These are phyloP conservation scores for Volutella citrinella DNA, from an alignment of 2,329 filamentous ascomycete genomes.

Conservation along the genomic window DNA sequence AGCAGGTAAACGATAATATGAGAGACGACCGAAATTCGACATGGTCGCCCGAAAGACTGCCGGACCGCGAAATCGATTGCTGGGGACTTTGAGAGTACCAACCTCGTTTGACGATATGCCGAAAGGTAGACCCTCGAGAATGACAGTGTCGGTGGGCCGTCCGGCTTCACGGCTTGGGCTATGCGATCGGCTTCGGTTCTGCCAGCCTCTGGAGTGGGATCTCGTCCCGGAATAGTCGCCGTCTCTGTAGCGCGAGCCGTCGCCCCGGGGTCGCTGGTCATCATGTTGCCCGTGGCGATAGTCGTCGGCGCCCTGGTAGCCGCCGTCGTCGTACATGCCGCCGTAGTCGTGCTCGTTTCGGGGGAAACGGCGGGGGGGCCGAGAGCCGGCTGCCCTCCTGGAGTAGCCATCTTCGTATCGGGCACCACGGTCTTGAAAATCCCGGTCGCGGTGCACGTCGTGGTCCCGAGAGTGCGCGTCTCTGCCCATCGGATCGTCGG, in stretches of 20 bases:
- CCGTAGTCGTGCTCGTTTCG: slow-evolving; percentile 33
- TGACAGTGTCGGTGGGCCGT: slow-evolving; percentile 48
- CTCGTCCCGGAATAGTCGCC: slow-evolving; percentile 19
- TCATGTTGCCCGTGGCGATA: slow-evolving; percentile 20
- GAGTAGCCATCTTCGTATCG: slow-evolving; percentile 27
- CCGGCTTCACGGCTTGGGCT: slow-evolving; percentile 37
- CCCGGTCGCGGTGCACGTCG: slow-evolving; percentile 21
- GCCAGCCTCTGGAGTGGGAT: slow-evolving; percentile 24
- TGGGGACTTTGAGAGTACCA: slow-evolving; percentile 37
- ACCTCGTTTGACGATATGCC: slow-evolving; percentile 51
- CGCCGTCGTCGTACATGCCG: slow-evolving; percentile 39
- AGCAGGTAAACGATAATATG: too few species aligned
- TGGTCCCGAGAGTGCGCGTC: slow-evolving; percentile 23
- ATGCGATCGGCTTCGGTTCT: slow-evolving; percentile 31
- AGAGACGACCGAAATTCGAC: too few species aligned
- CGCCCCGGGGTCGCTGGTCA: slow-evolving; percentile 15
- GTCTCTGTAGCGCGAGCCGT: slow-evolving; percentile 17
- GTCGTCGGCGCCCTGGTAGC: slow-evolving; percentile 26
- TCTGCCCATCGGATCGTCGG: slow-evolving; percentile 32
- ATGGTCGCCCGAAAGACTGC: too few species aligned
- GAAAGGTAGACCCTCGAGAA: slow-evolving; percentile 52
- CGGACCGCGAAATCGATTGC: too few species aligned
- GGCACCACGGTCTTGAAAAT: slow-evolving; percentile 22
- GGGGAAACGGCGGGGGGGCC: slow-evolving; percentile 23
- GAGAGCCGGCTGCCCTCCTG: slow-evolving; percentile 19